Conservation (phyloP, 371 early-diverging fungal species). For the Mortierella sp. region DNA sequence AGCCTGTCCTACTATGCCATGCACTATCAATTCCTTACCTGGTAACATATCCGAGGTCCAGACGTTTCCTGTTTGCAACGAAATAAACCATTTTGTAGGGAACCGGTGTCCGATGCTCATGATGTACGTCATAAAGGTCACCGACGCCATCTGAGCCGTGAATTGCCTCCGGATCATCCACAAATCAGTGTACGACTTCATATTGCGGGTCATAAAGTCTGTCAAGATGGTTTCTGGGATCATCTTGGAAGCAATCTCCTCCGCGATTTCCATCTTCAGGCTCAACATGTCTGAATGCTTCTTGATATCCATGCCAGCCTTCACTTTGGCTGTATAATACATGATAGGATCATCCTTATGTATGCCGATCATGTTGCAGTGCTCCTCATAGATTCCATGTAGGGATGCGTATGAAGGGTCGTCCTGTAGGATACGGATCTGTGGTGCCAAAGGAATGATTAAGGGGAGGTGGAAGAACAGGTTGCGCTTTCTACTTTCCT, state of each 20-base stretch:
- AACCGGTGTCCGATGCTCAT: slow-evolving; percentile 87
- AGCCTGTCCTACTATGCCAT: too few species aligned
- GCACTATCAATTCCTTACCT: slow-evolving; percentile 58
- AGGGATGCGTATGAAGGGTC: slow-evolving; percentile 88
- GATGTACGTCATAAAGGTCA: slow-evolving; percentile 90
- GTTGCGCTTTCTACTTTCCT: slow-evolving; percentile 82
- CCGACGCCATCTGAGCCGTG: slow-evolving; percentile 87
- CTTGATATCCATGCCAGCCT: slow-evolving; percentile 58
- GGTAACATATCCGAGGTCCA: slow-evolving; percentile 85
- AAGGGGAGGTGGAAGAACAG: slow-evolving; percentile 92
- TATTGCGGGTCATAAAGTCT: slow-evolving; percentile 72
- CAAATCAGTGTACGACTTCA: slow-evolving; percentile 85
- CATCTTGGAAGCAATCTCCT: slow-evolving; percentile 79
- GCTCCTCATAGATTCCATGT: slow-evolving; percentile 88
- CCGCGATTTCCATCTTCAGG: slow-evolving; percentile 83
- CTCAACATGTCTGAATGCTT: slow-evolving; percentile 71
- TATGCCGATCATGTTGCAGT: slow-evolving; percentile 74
- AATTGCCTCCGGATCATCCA: slow-evolving; percentile 96
- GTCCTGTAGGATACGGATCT: slow-evolving; percentile 93
- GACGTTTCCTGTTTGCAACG: slow-evolving; percentile 81
- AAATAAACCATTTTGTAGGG: slow-evolving; percentile 91
- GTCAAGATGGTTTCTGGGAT: slow-evolving; percentile 86
- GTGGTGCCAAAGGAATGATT: slow-evolving; percentile 92
- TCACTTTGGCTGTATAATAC: slow-evolving; percentile 74
- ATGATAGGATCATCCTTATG: slow-evolving; percentile 86